phyloP scores from a whole-genome alignment of 1,139 yeast species.

The Lodderomyces beijingensis region DNA sequence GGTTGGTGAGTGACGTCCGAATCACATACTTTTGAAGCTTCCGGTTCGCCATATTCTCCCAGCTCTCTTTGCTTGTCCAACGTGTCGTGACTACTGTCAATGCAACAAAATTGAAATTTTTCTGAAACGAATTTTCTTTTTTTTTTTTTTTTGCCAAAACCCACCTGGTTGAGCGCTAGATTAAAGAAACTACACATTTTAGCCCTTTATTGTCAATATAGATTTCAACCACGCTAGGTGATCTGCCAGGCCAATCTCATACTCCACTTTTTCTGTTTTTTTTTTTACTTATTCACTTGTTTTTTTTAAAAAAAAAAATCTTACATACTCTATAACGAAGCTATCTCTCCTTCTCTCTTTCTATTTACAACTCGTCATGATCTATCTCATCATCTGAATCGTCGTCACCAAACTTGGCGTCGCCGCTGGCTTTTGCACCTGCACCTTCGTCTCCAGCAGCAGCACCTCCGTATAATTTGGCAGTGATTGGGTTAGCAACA shows the following conservation, averaged over 20 bases:
- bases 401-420: slow-evolving; percentile 46
- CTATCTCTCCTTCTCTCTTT: not conserved
- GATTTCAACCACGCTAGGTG: too few relatives aligned
- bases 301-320: too few relatives aligned
- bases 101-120: too few relatives aligned
- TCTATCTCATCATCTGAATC: slow-evolving; percentile 66
- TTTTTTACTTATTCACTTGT: not conserved
- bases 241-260: too few relatives aligned
- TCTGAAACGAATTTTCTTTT: slow-evolving; percentile 2
- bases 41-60: slow-evolving; percentile 31
- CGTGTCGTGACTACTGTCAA: too few relatives aligned
- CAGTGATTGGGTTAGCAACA: slow-evolving; percentile 87
- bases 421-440: slow-evolving; percentile 17
- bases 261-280: not conserved
- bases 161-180: too few relatives aligned
- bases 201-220: too few relatives aligned
- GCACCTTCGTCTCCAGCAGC: slow-evolving; percentile 41
- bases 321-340: too few relatives aligned
- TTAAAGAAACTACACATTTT: too few relatives aligned
- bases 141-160: slow-evolving; percentile 1
- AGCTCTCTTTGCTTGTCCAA: too few relatives aligned
- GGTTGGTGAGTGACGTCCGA: too few relatives aligned
- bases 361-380: slow-evolving; percentile 43
- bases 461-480: slow-evolving; percentile 77
- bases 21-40: slow-evolving; percentile 47